A percentile compares a stretch with the other conserved stretches of the same genome.
Evolutionary conservation across 2,329 filamentous ascomycete genomes (phyloP).

Genomic region (Chaetomiaceae sp.): DNA sequence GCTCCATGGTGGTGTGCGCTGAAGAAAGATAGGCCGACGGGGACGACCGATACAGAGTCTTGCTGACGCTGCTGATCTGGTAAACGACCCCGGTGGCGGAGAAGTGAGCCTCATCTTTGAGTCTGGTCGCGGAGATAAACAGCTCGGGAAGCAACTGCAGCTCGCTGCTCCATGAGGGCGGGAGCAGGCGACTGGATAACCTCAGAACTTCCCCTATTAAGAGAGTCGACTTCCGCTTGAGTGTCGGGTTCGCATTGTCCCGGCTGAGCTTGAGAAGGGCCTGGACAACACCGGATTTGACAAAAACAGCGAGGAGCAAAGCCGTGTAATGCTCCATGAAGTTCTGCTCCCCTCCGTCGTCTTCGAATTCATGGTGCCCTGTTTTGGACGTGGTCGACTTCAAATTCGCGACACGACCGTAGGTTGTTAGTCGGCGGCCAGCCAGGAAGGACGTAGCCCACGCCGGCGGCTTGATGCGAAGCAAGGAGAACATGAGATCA

Average conservation of each 20-base stretch:
- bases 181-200: conserved; percentile 78
- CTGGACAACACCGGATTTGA: conserved; percentile 69
- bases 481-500: conserved; percentile 71
- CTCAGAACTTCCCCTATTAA: conserved; percentile 88
- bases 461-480: conserved; percentile 86
- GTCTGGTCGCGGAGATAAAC: conserved; percentile 68
- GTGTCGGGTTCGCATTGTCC: conserved; percentile 58
- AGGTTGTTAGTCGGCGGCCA: conserved; percentile 86
- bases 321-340: conserved; percentile 93
- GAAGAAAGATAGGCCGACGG: conserved; percentile 39
- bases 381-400: conserved; percentile 53
- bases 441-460: conserved; percentile 97
- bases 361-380: conserved; percentile 51
- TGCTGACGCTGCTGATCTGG: conserved; percentile 95
- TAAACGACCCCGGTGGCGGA: conserved; percentile 87
- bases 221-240: conserved; percentile 85
- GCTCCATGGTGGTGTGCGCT: conserved; percentile 39
- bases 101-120: conserved; percentile 66
- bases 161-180: conserved; percentile 72
- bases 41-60: conserved; percentile 78
- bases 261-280: conserved; percentile 59
- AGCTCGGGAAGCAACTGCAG: conserved; percentile 85
- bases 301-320: conserved; percentile 75
- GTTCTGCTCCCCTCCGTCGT: conserved; percentile 67
- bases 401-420: conserved; percentile 85